Base-by-base conservation (phyloP, 208 protist genomes). In the Leishmania major region DNA sequence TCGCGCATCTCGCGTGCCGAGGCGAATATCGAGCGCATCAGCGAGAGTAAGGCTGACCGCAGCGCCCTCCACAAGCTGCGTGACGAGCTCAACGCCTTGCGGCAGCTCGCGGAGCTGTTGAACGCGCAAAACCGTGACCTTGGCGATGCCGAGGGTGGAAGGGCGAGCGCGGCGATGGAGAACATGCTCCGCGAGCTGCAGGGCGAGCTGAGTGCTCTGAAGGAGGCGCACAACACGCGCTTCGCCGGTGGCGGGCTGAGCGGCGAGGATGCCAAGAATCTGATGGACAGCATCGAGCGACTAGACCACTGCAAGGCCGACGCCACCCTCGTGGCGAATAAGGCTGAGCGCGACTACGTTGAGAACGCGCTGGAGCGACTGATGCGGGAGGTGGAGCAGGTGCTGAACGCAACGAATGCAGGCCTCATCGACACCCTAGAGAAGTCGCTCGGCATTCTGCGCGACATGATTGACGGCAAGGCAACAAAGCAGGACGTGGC, bases 341-440 rank as follows among this genome's bases (percentile, higher is more conserved):
- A 98, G 88, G 95, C 95, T 19, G 95, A 98, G 79, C 93, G 95
- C 37, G 95, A 98, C 83, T 98, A 97, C 81, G 95, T 98, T 3
- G 93, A 98, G 84, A 98, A 98, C 75, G 93, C 95, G 55, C 89
- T 98, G 76, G 95, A 98, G 90, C 90, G 93, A 40, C 85, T 98
- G 43, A 98, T 96, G 93, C 93, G 95, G 1, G 93, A 98, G 91
- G 95, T 98, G 88, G 95, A 98, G 85, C 95, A 98, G 84, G 95
- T 98, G 40, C 87, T 98, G 17, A 98, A 98, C 80, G 92, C 93
- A 1, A 98, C 93, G 67, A 98, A 98, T 81, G 93, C 93, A 35
- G 93, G 95, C 45, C 91, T 98, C 64, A 97, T 98, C 84, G 95
- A 98, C 83, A 98, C 95, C 28, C 84, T 98, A 17, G 95, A 98